phyloP scores from a whole-genome alignment of 768 basidiomycete genomes.

The Leucocoprinus birnbaumii region DNA sequence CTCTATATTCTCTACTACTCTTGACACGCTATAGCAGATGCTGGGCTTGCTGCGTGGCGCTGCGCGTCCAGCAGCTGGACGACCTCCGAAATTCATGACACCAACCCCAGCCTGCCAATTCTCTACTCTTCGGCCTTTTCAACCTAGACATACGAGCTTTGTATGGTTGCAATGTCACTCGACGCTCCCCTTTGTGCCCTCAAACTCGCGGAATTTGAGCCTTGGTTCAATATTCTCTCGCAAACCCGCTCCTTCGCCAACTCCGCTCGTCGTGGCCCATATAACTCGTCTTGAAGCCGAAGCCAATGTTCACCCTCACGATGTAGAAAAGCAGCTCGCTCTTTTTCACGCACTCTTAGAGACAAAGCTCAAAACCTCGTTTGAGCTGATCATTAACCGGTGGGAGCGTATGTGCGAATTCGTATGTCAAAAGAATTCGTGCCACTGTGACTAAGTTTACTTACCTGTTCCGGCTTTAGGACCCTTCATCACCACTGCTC shows the following conservation, averaged over 20 bases:
- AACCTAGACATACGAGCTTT: background rate
- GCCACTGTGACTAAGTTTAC: conserved; percentile 1
- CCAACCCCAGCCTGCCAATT: conserved; percentile 14
- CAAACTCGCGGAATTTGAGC: conserved; percentile 30
- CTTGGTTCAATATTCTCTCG: conserved; percentile 46
- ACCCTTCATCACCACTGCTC: conserved; percentile 65
- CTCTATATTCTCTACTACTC: background rate
- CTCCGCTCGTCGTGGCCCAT: conserved; percentile 64
- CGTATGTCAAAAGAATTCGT: conserved; percentile 41
- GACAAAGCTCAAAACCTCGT: conserved; percentile 63
- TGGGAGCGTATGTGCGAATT: conserved; percentile 87
- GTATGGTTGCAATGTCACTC: conserved; percentile 13
- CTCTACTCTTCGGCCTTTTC: conserved; percentile 6
- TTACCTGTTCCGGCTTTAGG: conserved; percentile 36
- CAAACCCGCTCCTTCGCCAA: conserved; percentile 43
- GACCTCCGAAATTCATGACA: conserved; percentile 2
- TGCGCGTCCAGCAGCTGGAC: conserved; percentile 8
- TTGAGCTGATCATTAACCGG: conserved; percentile 69
- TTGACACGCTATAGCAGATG: conserved; percentile 2
- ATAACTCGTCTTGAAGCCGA: conserved; percentile 76
- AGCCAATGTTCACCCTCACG: conserved; percentile 70
- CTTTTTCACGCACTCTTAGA: conserved; percentile 65
- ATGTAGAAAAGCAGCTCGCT: conserved; percentile 66
- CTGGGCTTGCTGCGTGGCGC: conserved; percentile 13
- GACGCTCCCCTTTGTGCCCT: conserved; percentile 16